Conservation (phyloP, 2,329 filamentous ascomycete species). For the Drechslera avenae region DNA sequence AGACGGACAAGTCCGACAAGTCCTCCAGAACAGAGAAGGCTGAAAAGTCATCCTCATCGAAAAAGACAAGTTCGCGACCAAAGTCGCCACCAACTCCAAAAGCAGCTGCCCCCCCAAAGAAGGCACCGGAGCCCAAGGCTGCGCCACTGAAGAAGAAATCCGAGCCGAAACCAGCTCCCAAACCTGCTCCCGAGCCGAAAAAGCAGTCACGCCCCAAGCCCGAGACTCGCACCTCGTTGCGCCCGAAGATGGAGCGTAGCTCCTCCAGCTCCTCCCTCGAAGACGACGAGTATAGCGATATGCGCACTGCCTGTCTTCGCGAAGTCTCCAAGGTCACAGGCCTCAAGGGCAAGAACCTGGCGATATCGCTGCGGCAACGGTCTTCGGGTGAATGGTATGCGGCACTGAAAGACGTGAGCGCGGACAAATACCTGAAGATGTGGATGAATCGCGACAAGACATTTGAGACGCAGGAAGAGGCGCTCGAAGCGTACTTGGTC, state of each 20-base stretch:
- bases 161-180: conserved; percentile 7
- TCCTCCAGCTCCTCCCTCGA: conserved; percentile 9
- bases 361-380: conserved; percentile 28
- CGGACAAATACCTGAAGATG: conserved; percentile 39
- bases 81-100: conserved; percentile 12
- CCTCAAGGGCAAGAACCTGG: conserved; percentile 28
- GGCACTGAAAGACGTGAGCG: conserved; percentile 30
- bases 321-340: conserved; percentile 27
- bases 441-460: conserved; percentile 39
- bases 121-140: conserved; percentile 8
- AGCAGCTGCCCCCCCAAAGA: conserved; percentile 7
- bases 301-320: conserved; percentile 15
- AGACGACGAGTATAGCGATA: conserved; percentile 6
- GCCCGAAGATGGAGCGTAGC: conserved; percentile 8
- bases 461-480: conserved; percentile 26
- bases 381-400: conserved; percentile 33
- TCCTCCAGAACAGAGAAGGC: conserved; percentile 2
- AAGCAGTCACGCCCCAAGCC: conserved; percentile 7
- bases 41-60: conserved; percentile 7
- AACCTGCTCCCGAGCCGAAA: conserved; percentile 5
- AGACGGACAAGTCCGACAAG: conserved; percentile 4
- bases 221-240: conserved; percentile 8
- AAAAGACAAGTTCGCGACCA: conserved; percentile 13
- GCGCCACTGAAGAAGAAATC: conserved; percentile 4
- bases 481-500: conserved; percentile 32